Evolutionary conservation across 2,329 filamentous ascomycete species (phyloP), one percentile per base, ranked within the genome.

Genomic region (Fusarium anthophilum): DNA sequence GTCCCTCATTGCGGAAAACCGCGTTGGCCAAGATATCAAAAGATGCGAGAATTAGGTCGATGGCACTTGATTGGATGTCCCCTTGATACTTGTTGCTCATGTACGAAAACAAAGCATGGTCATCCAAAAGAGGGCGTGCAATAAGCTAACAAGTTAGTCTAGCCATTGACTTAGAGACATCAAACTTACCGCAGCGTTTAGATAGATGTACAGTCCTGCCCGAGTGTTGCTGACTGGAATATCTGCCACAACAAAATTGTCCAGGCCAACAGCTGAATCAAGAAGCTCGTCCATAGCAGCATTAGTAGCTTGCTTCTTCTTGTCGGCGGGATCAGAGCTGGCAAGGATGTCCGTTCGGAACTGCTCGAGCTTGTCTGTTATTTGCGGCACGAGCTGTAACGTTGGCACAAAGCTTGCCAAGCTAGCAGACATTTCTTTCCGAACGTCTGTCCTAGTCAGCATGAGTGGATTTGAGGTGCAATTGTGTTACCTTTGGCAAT

Each of bases 21-120:
- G 93, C 93, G 78, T 97, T 97, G 41, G 95, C 93, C 22, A 99
- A 86, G 10, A 97, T 89, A 77, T 98, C 95, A 78, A 99, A 98
- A 0, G 95, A 92, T 4, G 95, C 94, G 15, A 96, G 89, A 47
- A 98, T 93, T 5, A 98, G 86, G 77, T 98, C 95, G 61, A 94
- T 90, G 1, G 93, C 91, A 50, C 94, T 91, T 18, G 90, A 88
- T 81, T 96, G 93, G 47, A 93, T 88, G 77, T 98, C 93, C 44
- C 92, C 93, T 89, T 95, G 38, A 79, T 98, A 98, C 80, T 95
- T 89, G 75, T 95, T 94, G 77, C 94, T 91, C 47, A 98, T 83
- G 82, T 95, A 96, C 56, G 90, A 93, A 74, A 96, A 91, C 17
- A 98, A 87, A 32, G 89, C 88, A 59, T 87, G 86, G 77, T 98